A percentile compares a stretch with the other conserved stretches of the same genome.
Evolutionary conservation across 2,329 filamentous ascomycete species (phyloP).

Genomic region (Alternaria solani): DNA sequence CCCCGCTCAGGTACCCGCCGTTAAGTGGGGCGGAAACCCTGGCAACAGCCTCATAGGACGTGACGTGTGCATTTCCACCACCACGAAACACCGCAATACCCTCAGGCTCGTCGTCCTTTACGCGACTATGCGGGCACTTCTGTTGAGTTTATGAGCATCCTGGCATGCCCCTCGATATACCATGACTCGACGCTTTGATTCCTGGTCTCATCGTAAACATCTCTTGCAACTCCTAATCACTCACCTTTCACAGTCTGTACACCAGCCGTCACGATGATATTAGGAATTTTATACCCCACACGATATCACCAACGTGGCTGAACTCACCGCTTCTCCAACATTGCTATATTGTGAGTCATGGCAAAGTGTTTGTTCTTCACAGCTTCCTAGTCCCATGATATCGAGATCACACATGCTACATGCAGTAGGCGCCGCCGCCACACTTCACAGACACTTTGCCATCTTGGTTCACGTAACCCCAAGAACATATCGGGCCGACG

Average conservation of each 20-base stretch:
- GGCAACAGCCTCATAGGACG: constrained; percentile 15
- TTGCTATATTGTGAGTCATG: not conserved
- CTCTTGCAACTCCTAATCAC: not conserved
- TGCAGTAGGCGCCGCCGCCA: not conserved
- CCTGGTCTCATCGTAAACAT: not conserved
- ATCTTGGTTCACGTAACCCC: not conserved
- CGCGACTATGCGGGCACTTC: not conserved
- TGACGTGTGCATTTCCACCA: constrained; percentile 18
- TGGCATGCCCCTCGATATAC: not conserved
- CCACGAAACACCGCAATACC: constrained; percentile 10
- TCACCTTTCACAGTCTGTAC: not conserved
- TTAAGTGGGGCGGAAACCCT: constrained; percentile 18
- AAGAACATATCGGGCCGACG: not conserved
- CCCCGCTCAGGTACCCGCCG: constrained; percentile 13
- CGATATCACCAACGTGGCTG: constrained; percentile 4
- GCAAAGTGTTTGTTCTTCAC: not conserved
- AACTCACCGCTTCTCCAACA: constrained; percentile 3
- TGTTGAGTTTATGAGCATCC: not conserved
- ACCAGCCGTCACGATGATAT: not conserved
- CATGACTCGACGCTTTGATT: not conserved
- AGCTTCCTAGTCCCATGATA: not conserved
- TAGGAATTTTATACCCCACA: not conserved
- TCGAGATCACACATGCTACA: not conserved
- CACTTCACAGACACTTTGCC: not conserved
- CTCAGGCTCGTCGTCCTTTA: not conserved